These are phyloP conservation scores for Mycena sanguinolenta DNA, from an alignment of 768 basidiomycete genomes.

Conservation along the genomic window DNA sequence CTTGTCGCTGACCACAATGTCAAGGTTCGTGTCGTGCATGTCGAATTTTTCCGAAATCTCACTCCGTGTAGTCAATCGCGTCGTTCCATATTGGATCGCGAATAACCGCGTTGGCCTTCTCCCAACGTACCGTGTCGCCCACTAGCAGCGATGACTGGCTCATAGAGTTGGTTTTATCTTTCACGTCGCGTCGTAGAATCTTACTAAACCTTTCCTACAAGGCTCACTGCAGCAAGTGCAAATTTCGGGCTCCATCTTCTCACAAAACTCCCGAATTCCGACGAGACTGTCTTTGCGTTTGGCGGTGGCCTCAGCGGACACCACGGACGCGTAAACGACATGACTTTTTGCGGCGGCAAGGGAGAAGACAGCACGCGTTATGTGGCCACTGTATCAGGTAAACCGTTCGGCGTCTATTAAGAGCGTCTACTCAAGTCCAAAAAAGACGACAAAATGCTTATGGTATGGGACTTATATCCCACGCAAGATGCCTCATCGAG, in stretches of 20 bases:
- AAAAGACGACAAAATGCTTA: slow-evolving; percentile 84
- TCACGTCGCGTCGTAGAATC: neutral
- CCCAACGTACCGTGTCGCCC: slow-evolving; percentile 76
- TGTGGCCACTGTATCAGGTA: slow-evolving; percentile 86
- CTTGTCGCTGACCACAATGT: slow-evolving; percentile 62
- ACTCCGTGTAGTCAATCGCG: slow-evolving; percentile 58
- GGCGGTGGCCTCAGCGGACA: slow-evolving; percentile 88
- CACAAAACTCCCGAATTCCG: slow-evolving; percentile 62
- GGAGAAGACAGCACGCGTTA: slow-evolving; percentile 78
- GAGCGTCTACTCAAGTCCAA: slow-evolving; percentile 25
- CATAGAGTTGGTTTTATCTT: slow-evolving; percentile 68
- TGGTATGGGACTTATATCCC: slow-evolving; percentile 90
- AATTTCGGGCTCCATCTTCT: slow-evolving; percentile 82
- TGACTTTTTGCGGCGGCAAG: slow-evolving; percentile 84
- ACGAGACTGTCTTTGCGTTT: slow-evolving; percentile 74
- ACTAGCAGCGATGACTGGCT: slow-evolving; percentile 74
- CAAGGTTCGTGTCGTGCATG: slow-evolving; percentile 16
- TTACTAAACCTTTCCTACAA: slow-evolving; percentile 43
- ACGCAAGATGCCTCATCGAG: slow-evolving; percentile 58
- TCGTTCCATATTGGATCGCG: slow-evolving; percentile 81
- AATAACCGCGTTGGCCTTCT: slow-evolving; percentile 85
- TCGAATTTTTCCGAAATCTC: slow-evolving; percentile 25
- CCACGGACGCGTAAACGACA: slow-evolving; percentile 82
- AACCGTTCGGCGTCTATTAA: slow-evolving; percentile 26
- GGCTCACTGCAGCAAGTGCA: slow-evolving; percentile 75